Evolutionary conservation across 495 filamentous ascomycete species (phyloP), one percentile per base, ranked within the genome.

Genomic region (Neurospora africana): DNA sequence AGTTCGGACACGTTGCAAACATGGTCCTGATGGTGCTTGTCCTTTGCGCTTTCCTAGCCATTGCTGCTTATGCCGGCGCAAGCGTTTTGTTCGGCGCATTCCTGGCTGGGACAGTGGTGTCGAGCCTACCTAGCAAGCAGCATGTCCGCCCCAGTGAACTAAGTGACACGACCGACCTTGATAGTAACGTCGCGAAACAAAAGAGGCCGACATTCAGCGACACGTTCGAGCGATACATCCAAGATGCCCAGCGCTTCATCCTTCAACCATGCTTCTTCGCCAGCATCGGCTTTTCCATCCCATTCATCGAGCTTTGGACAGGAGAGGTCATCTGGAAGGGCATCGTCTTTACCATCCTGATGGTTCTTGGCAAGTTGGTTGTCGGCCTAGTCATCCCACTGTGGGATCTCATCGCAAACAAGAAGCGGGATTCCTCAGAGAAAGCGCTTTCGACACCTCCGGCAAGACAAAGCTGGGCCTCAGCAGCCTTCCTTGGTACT

Each of bases 251-350:
- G 10, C 71, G 81, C 9, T 83, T 82, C 33, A 83, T 94, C 3
- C 81, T 95, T 0, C 87, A 87, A 33, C 91, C 92, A 0, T 86
- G 93, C 68, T 95, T 95, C 82, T 96, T 95, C 74, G 89, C 91
- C 23, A 92, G 90, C 0, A 91, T 94, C 44, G 91, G 92, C 1
- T 94, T 95, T 75, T 88, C 91, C 0, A 91, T 96, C 23, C 91
- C 92, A 0, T 90, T 95, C 41, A 85, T 87, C 1, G 78, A 88
- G 15, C 88, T 95, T 83, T 95, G 93, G 77, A 75, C 76, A 3
- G 86, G 86, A 6, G 76, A 77, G 68, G 83, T 92, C 1, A 76
- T 93, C 27, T 95, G 90, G 93, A 86, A 88, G 10, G 92, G 92
- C 1, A 73, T 93, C 2, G 83, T 93, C 21, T 95, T 93, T 75